Evolutionary conservation across 257 asterid genomes (phyloP).

Genomic region (Craterostigma plantagineum): DNA sequence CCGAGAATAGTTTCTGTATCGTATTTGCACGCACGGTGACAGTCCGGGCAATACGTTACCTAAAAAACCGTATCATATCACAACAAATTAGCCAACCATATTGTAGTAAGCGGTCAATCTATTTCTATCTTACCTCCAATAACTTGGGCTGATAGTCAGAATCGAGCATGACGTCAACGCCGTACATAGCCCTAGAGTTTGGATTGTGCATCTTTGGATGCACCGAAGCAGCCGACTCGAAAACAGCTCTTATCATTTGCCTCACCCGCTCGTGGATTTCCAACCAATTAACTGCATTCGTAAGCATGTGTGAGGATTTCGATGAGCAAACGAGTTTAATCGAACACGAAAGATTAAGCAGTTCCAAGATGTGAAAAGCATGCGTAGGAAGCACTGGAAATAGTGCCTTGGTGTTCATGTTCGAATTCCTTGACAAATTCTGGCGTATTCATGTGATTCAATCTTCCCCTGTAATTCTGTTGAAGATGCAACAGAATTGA

Average conservation of each 20-base stretch:
- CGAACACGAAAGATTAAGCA: conserved; percentile 1
- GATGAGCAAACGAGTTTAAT: too few relatives aligned
- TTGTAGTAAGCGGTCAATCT: background rate
- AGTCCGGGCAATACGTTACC: conserved; percentile 96
- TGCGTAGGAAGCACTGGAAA: conserved; percentile 7
- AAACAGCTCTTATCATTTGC: conserved; percentile 63
- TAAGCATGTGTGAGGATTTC: too few relatives aligned
- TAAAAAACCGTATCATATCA: conserved; percentile 8
- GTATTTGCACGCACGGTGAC: conserved; percentile 77
- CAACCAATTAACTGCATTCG: conserved; percentile 62
- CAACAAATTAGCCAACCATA: background rate
- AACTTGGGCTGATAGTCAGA: conserved; percentile 54
- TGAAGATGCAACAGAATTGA: conserved; percentile 5
- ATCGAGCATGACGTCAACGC: conserved; percentile 92
- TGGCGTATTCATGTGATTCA: conserved; percentile 63
- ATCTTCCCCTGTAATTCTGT: conserved; percentile 81
- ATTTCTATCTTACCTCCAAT: conserved; percentile 46
- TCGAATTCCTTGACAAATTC: conserved; percentile 77
- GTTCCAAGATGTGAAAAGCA: conserved; percentile 4
- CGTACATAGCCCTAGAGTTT: conserved; percentile 87
- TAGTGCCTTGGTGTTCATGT: conserved; percentile 65
- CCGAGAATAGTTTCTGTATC: conserved; percentile 41
- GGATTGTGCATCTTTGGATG: conserved; percentile 90
- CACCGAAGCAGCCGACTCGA: conserved; percentile 70
- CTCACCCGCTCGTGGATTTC: conserved; percentile 64